Percentiles rank a stretch among this genome's conserved stretches.
These are phyloP conservation scores for Brettanomyces sp. DNA, from an alignment of 805 yeast species.

Conservation along the genomic window DNA sequence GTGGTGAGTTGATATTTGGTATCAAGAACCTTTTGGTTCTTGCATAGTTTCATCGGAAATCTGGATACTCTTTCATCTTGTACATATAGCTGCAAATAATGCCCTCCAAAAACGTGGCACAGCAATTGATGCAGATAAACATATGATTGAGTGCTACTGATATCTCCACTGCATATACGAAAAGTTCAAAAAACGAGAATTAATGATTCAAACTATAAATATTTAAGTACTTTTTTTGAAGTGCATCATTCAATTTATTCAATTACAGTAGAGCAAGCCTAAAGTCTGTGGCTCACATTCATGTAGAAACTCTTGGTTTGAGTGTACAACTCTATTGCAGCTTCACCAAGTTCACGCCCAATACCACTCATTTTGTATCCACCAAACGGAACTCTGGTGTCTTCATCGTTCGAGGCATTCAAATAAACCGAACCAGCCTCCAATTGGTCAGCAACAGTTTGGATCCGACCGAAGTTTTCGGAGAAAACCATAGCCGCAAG, in stretches of 20 bases:
- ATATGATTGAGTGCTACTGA: too few relatives aligned
- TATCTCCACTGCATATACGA: too few relatives aligned
- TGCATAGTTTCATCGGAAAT: background rate
- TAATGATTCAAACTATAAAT: background rate
- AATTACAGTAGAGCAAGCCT: background rate
- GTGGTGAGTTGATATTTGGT: background rate
- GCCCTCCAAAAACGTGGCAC: background rate
- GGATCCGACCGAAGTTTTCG: constrained; percentile 54
- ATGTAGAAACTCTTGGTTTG: constrained; percentile 63
- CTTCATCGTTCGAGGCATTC: constrained; percentile 60
- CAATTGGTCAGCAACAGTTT: constrained; percentile 34
- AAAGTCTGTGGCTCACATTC: constrained; percentile 33
- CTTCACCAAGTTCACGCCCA: constrained; percentile 74
- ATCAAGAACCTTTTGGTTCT: background rate
- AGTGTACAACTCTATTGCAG: constrained; percentile 61
- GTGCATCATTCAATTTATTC: background rate
- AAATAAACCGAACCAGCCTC: constrained; percentile 65
- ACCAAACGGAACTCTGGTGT: constrained; percentile 65
- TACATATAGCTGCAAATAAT: background rate
- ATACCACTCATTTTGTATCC: constrained; percentile 74
- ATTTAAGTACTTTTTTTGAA: background rate
- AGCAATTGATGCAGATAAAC: too few relatives aligned
- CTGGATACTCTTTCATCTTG: background rate
- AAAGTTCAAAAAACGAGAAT: background rate
- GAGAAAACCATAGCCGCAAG: constrained; percentile 80